Conservation (phyloP, 2,329 filamentous ascomycete species). For the Aspergillus puulaauensis region DNA sequence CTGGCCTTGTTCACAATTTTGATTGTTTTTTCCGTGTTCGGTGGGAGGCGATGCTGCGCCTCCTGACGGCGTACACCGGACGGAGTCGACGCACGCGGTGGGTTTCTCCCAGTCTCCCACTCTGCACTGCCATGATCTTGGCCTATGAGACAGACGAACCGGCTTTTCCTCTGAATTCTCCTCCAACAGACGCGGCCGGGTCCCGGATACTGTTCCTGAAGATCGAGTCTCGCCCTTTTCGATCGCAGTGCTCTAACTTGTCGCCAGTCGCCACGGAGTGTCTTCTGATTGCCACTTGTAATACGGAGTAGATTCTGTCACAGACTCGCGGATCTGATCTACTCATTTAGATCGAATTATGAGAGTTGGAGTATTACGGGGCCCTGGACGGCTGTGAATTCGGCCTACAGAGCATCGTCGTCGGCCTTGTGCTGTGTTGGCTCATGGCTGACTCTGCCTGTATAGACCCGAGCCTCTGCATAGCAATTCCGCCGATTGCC, state of each 20-base stretch:
- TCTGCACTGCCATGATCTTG: conserved; percentile 15
- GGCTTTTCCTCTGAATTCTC: not conserved
- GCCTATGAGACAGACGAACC: not conserved
- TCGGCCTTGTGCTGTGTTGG: not conserved
- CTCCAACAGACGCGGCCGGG: not conserved
- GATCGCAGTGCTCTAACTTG: not conserved
- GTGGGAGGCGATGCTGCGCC: not conserved
- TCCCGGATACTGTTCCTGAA: conserved; percentile 7
- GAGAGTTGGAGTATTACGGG: not conserved
- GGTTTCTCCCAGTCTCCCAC: not conserved
- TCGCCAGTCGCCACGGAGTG: conserved; percentile 8
- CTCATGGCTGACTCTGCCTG: not conserved
- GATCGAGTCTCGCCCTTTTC: conserved; percentile 3
- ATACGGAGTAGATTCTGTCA: not conserved
- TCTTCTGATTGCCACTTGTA: conserved; percentile 1
- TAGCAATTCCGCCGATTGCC: not conserved
- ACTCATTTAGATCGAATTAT: not conserved
- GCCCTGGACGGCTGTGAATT: not conserved
- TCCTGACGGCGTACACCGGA: not conserved
- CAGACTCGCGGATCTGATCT: not conserved
- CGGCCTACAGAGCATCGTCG: not conserved
- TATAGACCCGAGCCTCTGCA: not conserved
- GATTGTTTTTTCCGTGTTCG: not conserved
- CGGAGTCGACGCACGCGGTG: conserved; percentile 1
- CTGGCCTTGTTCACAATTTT: not conserved